Evolutionary conservation across 768 basidiomycete genomes (phyloP).

Genomic region (Leccinum pellstonianum): DNA sequence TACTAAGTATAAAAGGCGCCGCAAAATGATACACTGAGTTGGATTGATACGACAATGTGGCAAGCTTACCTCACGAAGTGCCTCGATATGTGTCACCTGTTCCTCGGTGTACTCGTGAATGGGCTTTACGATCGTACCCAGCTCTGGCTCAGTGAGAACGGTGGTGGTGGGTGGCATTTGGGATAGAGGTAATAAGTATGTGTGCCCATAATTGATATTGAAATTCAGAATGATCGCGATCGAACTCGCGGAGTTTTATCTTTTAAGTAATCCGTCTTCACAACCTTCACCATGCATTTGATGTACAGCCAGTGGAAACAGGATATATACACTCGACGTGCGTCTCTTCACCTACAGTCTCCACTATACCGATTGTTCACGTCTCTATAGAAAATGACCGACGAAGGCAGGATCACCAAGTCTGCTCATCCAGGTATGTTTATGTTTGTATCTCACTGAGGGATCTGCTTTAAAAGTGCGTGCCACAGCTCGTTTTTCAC

Average conservation of each 20-base stretch:
- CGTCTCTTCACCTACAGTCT: constrained; percentile 12
- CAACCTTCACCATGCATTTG: constrained; percentile 74
- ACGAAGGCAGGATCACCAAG: constrained; percentile 81
- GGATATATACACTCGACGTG: constrained; percentile 93
- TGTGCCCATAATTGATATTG: not conserved
- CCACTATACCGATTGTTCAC: constrained; percentile 6
- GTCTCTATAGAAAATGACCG: constrained; percentile 72
- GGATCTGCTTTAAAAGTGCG: not conserved
- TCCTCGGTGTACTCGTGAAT: constrained; percentile 59
- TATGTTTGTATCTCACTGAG: not conserved
- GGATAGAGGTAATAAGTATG: not conserved
- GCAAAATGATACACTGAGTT: not conserved
- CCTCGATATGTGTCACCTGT: constrained; percentile 58
- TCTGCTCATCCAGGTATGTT: constrained; percentile 92
- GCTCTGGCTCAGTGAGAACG: constrained; percentile 56
- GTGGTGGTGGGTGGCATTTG: constrained; percentile 40
- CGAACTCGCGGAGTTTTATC: constrained; percentile 19
- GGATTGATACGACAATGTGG: not conserved
- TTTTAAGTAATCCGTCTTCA: not conserved
- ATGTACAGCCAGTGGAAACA: constrained; percentile 97
- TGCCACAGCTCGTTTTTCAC: constrained; percentile 89
- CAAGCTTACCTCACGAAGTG: constrained; percentile 55
- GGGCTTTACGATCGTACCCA: constrained; percentile 53
- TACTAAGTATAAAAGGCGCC: constrained; percentile 32
- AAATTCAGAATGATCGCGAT: not conserved